Evolutionary conservation across 2,329 filamentous ascomycete genomes (phyloP), one percentile per base, ranked within the genome.

Genomic region (Teratosphaeria pseudoeucalypti): DNA sequence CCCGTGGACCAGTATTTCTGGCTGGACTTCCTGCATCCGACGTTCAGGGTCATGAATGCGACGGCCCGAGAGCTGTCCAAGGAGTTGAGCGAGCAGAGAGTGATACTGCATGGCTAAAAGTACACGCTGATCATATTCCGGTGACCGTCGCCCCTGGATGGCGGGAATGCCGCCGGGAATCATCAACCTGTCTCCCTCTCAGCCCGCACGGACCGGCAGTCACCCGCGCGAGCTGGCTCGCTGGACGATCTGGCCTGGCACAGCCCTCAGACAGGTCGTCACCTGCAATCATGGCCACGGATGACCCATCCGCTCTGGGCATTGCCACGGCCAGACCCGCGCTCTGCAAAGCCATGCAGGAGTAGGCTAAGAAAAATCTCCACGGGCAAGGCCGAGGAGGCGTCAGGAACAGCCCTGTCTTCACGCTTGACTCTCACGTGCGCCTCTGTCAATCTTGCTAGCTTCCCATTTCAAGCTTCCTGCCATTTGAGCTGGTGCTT

Each of bases 21-120:
- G 84, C 73, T 86, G 34, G 86, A 87, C 65, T 76, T 71, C 47
- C 69, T 87, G 63, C 85, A 87, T 67, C 84, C 85, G n/a, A 86
- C 84, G 0, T 84, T 81, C 67, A 78, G 82, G 0, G 78, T 86
- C 57, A 83, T 86, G 63, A 81, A 85, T 57, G 80, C 80, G 6
- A 78, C 84, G 7, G 84, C 84, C 0, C 72, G 80, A 60, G 69
- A 74, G 56, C 72, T 85, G 52, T 75, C 77, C 4, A 60, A 67
- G 19, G 56, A 62, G 58, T 53, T 70, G 55, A 61, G 70, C 29
- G 53, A 55, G 43, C 43, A 23, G 43, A 49, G 7, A 19, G 43
- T 19, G 6, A 49, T 19, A 3, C 16, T 49, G 5, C 19, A 49
- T 23, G 16, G 9, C 19, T 49, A n/a, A 49, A 11, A 2, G 19